Conservation (phyloP, 2,329 filamentous ascomycete genomes). For the Nigrograna mackinnonii region DNA sequence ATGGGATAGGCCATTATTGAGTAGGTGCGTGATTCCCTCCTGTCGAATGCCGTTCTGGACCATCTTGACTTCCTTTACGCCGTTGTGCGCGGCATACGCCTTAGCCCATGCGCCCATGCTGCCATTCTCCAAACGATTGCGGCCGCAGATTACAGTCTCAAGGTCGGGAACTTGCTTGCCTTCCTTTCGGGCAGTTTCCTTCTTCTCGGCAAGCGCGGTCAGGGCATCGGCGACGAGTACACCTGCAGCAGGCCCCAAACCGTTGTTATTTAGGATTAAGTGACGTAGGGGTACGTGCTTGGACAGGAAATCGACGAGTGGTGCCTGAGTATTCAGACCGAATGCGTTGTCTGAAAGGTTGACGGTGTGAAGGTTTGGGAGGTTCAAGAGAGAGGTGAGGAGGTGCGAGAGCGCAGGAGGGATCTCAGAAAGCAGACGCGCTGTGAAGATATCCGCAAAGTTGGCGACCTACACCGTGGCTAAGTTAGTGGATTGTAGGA, state of each 20-base stretch:
- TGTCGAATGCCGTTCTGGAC: slow-evolving; percentile 96
- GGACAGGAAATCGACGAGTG: slow-evolving; percentile 88
- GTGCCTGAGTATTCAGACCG: slow-evolving; percentile 90
- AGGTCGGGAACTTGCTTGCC: slow-evolving; percentile 77
- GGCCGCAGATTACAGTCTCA: slow-evolving; percentile 96
- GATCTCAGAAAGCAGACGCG: slow-evolving; percentile 89
- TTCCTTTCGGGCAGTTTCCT: slow-evolving; percentile 73
- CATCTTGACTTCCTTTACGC: slow-evolving; percentile 90
- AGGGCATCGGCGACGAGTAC: slow-evolving; percentile 88
- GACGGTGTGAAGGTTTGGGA: slow-evolving; percentile 84
- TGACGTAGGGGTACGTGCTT: slow-evolving; percentile 89
- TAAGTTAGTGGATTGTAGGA: slow-evolving; percentile 28
- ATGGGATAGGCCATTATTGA: slow-evolving; percentile 77
- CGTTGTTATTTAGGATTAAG: slow-evolving; percentile 97
- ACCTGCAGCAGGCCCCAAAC: slow-evolving; percentile 88
- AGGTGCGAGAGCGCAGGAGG: slow-evolving; percentile 85
- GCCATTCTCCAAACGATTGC: slow-evolving; percentile 93
- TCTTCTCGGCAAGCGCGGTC: slow-evolving; percentile 79
- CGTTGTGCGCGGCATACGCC: slow-evolving; percentile 78
- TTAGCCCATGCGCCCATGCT: slow-evolving; percentile 96
- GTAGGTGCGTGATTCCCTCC: slow-evolving; percentile 82
- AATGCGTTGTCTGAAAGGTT: slow-evolving; percentile 99
- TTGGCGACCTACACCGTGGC: slow-evolving; percentile 66
- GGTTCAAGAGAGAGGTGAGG: slow-evolving; percentile 82
- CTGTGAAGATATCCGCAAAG: slow-evolving; percentile 97